phyloP scores from a whole-genome alignment of 1,139 yeast genomes.

The Saccharomyces hybrid region DNA sequence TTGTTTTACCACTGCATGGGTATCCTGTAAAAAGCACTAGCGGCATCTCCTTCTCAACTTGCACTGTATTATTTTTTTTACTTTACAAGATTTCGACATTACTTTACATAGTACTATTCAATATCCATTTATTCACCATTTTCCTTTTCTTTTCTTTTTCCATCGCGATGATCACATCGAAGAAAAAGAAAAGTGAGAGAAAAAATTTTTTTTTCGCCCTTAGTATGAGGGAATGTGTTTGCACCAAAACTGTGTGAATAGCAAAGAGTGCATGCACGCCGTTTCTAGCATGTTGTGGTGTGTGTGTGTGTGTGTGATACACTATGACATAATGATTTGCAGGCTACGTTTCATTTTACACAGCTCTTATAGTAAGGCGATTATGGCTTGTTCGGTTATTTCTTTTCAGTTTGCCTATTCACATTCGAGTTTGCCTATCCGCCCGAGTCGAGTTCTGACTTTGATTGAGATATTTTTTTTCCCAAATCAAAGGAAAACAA shows the following conservation, averaged over 20 bases:
- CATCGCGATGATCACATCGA: not conserved
- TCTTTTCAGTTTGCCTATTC: too few relatives aligned
- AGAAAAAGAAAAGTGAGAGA: not conserved
- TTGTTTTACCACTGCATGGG: constrained; percentile 80
- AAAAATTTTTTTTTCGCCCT: not conserved
- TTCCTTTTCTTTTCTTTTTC: not conserved
- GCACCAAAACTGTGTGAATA: not conserved
- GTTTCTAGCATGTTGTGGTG: not conserved
- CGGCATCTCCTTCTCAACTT: constrained; percentile 52
- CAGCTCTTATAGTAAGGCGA: too few relatives aligned
- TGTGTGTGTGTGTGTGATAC: too few relatives aligned
- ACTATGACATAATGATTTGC: not conserved
- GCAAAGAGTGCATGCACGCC: not conserved
- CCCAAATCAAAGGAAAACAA: not conserved
- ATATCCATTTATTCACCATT: not conserved
- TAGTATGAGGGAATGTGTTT: not conserved
- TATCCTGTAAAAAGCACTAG: constrained; percentile 73
- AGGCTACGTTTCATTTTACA: not conserved
- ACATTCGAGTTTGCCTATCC: not conserved
- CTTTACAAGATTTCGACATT: not conserved
- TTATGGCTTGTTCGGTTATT: too few relatives aligned
- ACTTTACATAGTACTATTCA: not conserved
- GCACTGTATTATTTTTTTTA: not conserved
- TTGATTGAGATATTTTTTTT: not conserved
- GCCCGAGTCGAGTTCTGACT: not conserved